These are phyloP conservation scores for Fusarium tjaetaba DNA, from an alignment of 2,329 filamentous ascomycete genomes.

Conservation along the genomic window DNA sequence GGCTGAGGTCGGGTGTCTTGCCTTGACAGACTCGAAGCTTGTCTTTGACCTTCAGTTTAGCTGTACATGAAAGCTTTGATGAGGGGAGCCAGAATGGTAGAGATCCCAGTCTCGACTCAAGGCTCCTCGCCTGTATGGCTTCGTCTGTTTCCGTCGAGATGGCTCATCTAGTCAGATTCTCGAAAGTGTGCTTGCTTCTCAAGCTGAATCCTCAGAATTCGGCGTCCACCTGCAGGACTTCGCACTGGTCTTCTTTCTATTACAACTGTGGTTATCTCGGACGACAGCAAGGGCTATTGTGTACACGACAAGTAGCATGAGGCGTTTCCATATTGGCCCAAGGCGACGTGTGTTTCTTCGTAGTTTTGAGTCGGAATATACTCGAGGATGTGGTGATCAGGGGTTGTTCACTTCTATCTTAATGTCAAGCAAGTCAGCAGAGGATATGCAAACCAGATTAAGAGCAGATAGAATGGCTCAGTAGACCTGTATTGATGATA, in stretches of 20 bases:
- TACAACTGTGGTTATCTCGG: too few species aligned
- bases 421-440: background rate
- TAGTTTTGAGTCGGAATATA: background rate
- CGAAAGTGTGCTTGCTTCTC: too few species aligned
- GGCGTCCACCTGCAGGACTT: background rate
- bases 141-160: background rate
- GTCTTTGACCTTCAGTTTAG: background rate
- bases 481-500: background rate
- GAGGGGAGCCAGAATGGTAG: background rate
- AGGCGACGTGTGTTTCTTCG: background rate
- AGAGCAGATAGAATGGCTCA: background rate
- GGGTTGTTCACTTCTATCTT: background rate
- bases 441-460: background rate
- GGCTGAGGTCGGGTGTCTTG: too few species aligned
- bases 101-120: background rate
- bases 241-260: background rate
- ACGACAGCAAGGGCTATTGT: too few species aligned
- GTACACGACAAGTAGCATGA: background rate
- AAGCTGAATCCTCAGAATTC: background rate
- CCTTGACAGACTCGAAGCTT: background rate
- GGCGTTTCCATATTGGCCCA: background rate
- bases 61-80: background rate
- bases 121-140: background rate
- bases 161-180: too few species aligned
- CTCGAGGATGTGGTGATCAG: background rate